Percentiles rank a stretch among this genome's conserved stretches.
Conservation (phyloP, 2,329 filamentous ascomycete genomes). For the Sporothrix dimorphospora region DNA sequence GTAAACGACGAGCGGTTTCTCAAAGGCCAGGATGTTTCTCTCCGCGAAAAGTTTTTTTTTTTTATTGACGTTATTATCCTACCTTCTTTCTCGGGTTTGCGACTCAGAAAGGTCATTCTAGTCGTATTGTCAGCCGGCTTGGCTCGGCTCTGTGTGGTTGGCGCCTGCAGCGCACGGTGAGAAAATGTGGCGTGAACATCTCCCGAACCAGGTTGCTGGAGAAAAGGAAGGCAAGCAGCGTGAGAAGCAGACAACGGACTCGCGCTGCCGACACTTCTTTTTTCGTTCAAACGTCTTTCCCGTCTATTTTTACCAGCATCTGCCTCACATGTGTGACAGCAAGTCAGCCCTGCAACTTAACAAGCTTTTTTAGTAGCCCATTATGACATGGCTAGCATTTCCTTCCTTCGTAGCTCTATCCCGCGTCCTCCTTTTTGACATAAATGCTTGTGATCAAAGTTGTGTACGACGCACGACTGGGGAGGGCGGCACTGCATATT, state of each 20-base stretch:
- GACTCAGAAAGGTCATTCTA: background rate
- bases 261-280: background rate
- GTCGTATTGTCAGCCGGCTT: background rate
- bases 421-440: background rate
- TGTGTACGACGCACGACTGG: background rate
- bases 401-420: background rate
- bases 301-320: slow-evolving; percentile 12
- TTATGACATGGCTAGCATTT: background rate
- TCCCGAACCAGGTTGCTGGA: slow-evolving; percentile 1
- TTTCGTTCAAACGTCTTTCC: background rate
- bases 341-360: background rate
- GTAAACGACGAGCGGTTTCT: too few relatives aligned
- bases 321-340: slow-evolving; percentile 11
- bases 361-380: background rate
- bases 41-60: too few relatives aligned
- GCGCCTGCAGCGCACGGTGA: background rate
- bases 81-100: too few relatives aligned
- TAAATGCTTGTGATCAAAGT: background rate
- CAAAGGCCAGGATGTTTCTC: too few relatives aligned
- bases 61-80: too few relatives aligned
- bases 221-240: background rate
- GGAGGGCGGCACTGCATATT: background rate
- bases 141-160: background rate
- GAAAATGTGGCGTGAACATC: background rate
- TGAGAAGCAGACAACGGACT: background rate